Conservation (phyloP, 1,284 basidiomycete genomes). For the Boletus smithii region DNA sequence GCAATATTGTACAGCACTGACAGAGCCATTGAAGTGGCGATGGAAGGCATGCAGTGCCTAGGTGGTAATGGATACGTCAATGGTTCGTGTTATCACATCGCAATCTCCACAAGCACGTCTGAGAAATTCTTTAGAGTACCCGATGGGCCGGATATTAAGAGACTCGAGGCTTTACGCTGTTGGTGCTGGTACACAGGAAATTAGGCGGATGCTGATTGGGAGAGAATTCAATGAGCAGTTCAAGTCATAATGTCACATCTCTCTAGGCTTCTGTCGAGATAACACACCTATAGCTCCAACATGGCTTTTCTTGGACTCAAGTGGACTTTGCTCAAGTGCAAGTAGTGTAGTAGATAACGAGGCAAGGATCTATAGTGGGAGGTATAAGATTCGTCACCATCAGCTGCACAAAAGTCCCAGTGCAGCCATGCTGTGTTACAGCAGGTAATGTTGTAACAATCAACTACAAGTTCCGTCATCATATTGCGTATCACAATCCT, state of each 20-base stretch:
- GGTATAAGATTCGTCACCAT: too few species aligned
- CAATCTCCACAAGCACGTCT: not conserved
- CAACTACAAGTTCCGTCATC: too few species aligned
- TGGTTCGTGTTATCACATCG: slow-evolving; percentile 42
- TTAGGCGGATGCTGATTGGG: slow-evolving; percentile 86
- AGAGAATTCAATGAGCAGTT: slow-evolving; percentile 83
- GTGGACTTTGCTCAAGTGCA: not conserved
- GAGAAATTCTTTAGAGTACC: slow-evolving; percentile 61
- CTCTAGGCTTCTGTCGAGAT: not conserved
- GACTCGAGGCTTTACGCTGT: slow-evolving; percentile 87
- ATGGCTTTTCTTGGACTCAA: not conserved
- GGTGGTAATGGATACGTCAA: slow-evolving; percentile 94
- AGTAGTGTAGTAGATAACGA: too few species aligned
- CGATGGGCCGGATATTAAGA: slow-evolving; percentile 79
- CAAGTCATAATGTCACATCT: slow-evolving; percentile 19
- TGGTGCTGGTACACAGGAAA: slow-evolving; percentile 90
- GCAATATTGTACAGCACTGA: slow-evolving; percentile 91
- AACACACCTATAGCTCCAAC: not conserved
- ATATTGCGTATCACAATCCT: too few species aligned
- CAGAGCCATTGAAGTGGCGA: slow-evolving; percentile 83
- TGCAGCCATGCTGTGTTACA: not conserved
- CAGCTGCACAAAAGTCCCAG: too few species aligned
- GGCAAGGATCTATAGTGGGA: too few species aligned
- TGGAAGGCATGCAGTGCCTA: slow-evolving; percentile 88
- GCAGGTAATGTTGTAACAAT: too few species aligned